Base-by-base conservation (phyloP, 345 rosid genomes). In the Reutealis trisperma region DNA sequence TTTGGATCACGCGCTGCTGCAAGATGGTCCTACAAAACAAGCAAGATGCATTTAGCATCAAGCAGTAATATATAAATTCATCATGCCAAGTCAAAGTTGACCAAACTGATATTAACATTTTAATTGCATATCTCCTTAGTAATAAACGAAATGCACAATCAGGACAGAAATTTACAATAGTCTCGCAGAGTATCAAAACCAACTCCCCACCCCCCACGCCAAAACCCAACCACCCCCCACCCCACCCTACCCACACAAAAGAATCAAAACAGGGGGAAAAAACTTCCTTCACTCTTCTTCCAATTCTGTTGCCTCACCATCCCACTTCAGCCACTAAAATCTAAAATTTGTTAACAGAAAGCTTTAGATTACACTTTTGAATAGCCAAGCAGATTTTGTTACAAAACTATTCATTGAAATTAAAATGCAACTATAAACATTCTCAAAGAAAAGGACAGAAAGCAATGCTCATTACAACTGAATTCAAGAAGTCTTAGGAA, bases 1-100 rank as follows among this genome's bases (percentile, higher is more conserved):
- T 84, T 94, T 44, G 90, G 86, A 84, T 90, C 97, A 25, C 96
- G 94, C 75, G 91, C 83, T 71, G 97, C 85, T 37, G 96, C 89
- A 72, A 94, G 71, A 87, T 92, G 98, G 76, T 94, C 97, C 98
- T 94, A 74, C 86, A 87, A 58, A 54, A 81, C 49, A 61, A 76
- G 73, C 51, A 78, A 45, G 45, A 74, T 59, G 67, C 66, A 69
- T 27, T 52, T 27, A 70, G 60, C 52, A 70, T 60, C 44, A 52
- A 25, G 15, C 63, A 60, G 32, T 30, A 21, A 41, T 4, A 6
- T 44, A 66, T 47, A 37, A 8, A 22, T 47, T 69, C 22, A 15
- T 7, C 58, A 44, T 1, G 2, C 58, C 3, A 49, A n/a, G 24
- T 22, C 18, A 45, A 11, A 67, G 25, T n/a, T 12, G 22, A 65